phyloP scores from a whole-genome alignment of 495 filamentous ascomycete genomes.

The Platismatia glauca region DNA sequence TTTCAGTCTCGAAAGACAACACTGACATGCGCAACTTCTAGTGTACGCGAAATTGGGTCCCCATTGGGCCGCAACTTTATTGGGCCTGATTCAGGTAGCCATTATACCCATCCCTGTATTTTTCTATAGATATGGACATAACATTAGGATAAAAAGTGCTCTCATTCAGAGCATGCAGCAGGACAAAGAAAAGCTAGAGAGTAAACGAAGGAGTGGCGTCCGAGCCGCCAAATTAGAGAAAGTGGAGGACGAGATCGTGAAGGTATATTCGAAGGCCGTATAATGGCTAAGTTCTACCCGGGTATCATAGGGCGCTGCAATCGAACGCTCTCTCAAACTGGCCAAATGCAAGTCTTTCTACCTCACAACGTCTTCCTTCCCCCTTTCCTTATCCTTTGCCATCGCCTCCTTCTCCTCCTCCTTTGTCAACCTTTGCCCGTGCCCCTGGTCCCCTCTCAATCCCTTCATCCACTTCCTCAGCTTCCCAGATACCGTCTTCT shows the following conservation, averaged over 20 bases:
- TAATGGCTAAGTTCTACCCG: not conserved
- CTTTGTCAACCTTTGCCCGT: not conserved
- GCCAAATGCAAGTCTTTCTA: not conserved
- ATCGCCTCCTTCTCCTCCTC: not conserved
- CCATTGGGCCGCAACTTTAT: slow-evolving; percentile 69
- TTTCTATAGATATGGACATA: slow-evolving; percentile 67
- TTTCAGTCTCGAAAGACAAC: not conserved
- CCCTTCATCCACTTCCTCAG: not conserved
- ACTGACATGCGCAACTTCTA: not conserved
- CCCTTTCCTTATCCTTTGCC: not conserved
- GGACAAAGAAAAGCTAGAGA: slow-evolving; percentile 46
- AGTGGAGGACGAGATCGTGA: slow-evolving; percentile 2
- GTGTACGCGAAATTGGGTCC: slow-evolving; percentile 62
- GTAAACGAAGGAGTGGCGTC: slow-evolving; percentile 8
- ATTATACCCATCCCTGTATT: slow-evolving; percentile 72
- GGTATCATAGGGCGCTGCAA: not conserved
- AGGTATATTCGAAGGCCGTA: not conserved
- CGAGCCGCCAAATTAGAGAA: not conserved
- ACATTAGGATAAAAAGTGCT: slow-evolving; percentile 54
- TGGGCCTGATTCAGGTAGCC: slow-evolving; percentile 59
- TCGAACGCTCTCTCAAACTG: not conserved
- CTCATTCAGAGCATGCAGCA: slow-evolving; percentile 63
- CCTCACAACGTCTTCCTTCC: too few relatives aligned
- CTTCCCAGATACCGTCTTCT: not conserved
- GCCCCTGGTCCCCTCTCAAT: not conserved